Conservation (phyloP, 306 rosid species). For the Dalbergia cultrata region DNA sequence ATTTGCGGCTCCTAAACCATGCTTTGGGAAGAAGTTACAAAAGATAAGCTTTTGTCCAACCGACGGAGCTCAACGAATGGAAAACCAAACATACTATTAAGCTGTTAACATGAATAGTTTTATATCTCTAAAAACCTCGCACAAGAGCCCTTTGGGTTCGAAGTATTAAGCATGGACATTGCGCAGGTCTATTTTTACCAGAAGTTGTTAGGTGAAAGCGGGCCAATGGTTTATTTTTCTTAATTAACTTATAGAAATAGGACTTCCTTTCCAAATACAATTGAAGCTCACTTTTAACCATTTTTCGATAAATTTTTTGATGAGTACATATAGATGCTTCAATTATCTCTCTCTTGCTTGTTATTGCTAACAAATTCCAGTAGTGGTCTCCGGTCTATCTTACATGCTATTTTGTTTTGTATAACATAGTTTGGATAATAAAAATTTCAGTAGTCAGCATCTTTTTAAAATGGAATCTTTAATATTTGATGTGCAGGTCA, state of each 20-base stretch:
- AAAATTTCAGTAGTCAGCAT: conserved; percentile 9
- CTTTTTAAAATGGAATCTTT: conserved; percentile 18
- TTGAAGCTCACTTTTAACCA: background rate
- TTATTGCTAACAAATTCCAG: background rate
- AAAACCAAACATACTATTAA: background rate
- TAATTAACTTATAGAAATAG: conserved; percentile 8
- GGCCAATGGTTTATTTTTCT: conserved; percentile 13
- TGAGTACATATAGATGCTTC: conserved; percentile 5
- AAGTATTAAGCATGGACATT: conserved; percentile 2
- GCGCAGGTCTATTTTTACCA: conserved; percentile 3
- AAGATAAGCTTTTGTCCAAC: too few relatives aligned
- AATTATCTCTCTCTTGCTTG: conserved; percentile 25
- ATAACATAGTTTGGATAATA: background rate
- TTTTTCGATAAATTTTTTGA: background rate
- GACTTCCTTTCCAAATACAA: conserved; percentile 27
- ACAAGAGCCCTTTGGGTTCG: background rate
- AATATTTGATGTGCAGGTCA: conserved; percentile 64
- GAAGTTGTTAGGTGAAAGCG: conserved; percentile 16
- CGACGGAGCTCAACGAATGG: too few relatives aligned
- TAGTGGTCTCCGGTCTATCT: background rate
- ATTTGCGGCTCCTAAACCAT: too few relatives aligned
- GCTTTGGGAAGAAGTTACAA: too few relatives aligned
- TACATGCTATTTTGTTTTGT: background rate
- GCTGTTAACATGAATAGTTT: background rate
- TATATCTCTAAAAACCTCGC: background rate